Evolutionary conservation across 805 yeast genomes (phyloP).

Genomic region (Candida adriatica): DNA sequence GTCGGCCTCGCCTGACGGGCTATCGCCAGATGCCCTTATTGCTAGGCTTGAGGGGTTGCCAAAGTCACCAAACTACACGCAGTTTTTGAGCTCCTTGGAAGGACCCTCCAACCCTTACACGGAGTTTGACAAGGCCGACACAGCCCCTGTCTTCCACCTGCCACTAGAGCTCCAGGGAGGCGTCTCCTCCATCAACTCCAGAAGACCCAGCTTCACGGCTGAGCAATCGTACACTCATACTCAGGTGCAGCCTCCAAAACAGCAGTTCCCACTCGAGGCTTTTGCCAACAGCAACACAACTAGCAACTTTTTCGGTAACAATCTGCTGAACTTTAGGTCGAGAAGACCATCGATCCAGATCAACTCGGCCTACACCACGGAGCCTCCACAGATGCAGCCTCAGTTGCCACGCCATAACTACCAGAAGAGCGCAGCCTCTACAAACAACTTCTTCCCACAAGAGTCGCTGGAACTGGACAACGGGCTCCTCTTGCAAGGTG

Average conservation of each 20-base stretch:
- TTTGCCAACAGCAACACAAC: constrained; percentile 5
- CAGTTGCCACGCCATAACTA: constrained; percentile 11
- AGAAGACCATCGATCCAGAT: constrained; percentile 22
- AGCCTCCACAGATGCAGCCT: constrained; percentile 9
- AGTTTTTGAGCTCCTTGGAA: constrained; percentile 3
- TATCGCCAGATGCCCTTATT: constrained; percentile 22
- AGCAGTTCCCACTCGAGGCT: constrained; percentile 7
- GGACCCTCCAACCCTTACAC: constrained; percentile 2
- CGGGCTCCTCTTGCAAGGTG: constrained; percentile 51
- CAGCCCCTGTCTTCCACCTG: constrained; percentile 20
- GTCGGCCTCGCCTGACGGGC: constrained; percentile 1
- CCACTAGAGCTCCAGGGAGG: constrained; percentile 64
- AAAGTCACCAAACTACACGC: constrained; percentile 11
- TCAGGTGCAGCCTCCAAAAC: neutral
- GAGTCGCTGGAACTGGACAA: constrained; percentile 42
- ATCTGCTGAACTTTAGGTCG: constrained; percentile 15
- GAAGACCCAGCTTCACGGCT: constrained; percentile 73
- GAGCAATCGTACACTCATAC: constrained; percentile 33
- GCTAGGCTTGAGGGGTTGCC: constrained; percentile 18
- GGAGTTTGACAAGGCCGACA: constrained; percentile 2
- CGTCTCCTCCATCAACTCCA: constrained; percentile 49
- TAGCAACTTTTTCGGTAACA: constrained; percentile 5
- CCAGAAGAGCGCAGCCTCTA: constrained; percentile 4
- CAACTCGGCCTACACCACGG: constrained; percentile 5
- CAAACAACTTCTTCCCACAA: neutral